Base-by-base conservation (phyloP, 2,329 filamentous ascomycete genomes). In the Diaporthe longicolla region DNA sequence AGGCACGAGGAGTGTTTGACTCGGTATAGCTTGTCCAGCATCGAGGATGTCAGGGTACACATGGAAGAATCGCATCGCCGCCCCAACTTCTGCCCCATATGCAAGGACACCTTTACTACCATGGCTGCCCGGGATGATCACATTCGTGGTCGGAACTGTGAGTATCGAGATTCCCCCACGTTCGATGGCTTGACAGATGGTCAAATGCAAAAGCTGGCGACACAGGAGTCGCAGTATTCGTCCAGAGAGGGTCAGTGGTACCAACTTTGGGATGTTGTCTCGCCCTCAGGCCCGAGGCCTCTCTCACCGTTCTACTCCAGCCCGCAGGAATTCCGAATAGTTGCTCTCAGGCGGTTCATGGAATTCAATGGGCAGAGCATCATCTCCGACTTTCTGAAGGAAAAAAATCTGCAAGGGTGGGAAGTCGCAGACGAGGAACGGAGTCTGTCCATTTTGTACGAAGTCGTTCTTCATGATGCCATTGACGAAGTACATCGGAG, bases 311-410 rank as follows among this genome's bases (percentile, higher is more conserved):
- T n/a, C 24, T 69, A 55, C 10, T 54, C 65, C 17, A 69, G 1
- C 4, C 3, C 26, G 19, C 21, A 26, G 21, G 65, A 69, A 7
- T 55, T 54, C 8, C n/a, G 32, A 9, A n/a, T 69, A 0, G 35
- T 40, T 13, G 48, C 50, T 21, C 52, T 69, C 2, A 26, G 65
- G 48, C 8, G 10, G 2, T 69, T 69, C 17, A 45, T 35, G n/a
- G 48, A 43, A 4, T 5, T 4, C 4, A 26, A 69, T 2, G 65
- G 65, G 1, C 65, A 11, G 4, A 29, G 24, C 9, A 69, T 69
- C 24, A 69, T 69, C 24, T 69, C 48, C 3, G 65, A 55, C 17
- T 57, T 69, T 9, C 50, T 69, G 13, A 55, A 26, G n/a, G 52
- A 55, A 15, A 69, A n/a, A 10, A n/a, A 6, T 9, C 65, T 55